These are phyloP conservation scores for Cicer judaicum DNA, from an alignment of 306 rosid genomes.

Conservation along the genomic window DNA sequence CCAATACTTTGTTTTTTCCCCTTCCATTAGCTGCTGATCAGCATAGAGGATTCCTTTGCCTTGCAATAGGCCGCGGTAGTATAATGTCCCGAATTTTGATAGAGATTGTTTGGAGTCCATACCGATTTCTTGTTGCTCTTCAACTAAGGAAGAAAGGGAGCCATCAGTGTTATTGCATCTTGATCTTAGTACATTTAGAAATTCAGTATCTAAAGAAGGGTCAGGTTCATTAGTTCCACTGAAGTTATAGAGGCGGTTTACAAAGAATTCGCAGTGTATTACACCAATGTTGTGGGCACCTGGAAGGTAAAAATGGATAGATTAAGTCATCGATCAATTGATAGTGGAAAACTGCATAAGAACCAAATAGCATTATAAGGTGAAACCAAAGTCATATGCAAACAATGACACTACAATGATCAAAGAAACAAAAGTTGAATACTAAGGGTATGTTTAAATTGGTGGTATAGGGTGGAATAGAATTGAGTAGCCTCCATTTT, in stretches of 20 bases:
- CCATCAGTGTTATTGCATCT: conserved; percentile 36
- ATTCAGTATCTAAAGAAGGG: conserved; percentile 49
- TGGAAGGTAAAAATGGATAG: conserved; percentile 32
- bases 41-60: conserved; percentile 53
- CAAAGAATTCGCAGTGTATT: conserved; percentile 50
- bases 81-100: conserved; percentile 45
- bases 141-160: conserved; percentile 35
- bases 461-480: too few species aligned
- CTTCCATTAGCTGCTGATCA: conserved; percentile 52
- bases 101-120: conserved; percentile 35
- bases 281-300: conserved; percentile 56
- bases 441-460: too few species aligned
- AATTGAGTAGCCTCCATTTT: too few species aligned
- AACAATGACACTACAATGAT: conserved; percentile 17
- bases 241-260: conserved; percentile 49
- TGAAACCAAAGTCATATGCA: conserved; percentile 17
- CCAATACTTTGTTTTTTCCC: conserved; percentile 47
- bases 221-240: conserved; percentile 49
- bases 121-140: conserved; percentile 40
- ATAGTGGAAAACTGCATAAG: conserved; percentile 16
- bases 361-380: conserved; percentile 7
- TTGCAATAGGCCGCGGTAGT: conserved; percentile 44
- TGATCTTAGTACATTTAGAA: conserved; percentile 50
- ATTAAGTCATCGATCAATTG: conserved; percentile 11
- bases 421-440: neutral